phyloP scores from a whole-genome alignment of 176 grass and related monocot species.

The Hordeum marinum region DNA sequence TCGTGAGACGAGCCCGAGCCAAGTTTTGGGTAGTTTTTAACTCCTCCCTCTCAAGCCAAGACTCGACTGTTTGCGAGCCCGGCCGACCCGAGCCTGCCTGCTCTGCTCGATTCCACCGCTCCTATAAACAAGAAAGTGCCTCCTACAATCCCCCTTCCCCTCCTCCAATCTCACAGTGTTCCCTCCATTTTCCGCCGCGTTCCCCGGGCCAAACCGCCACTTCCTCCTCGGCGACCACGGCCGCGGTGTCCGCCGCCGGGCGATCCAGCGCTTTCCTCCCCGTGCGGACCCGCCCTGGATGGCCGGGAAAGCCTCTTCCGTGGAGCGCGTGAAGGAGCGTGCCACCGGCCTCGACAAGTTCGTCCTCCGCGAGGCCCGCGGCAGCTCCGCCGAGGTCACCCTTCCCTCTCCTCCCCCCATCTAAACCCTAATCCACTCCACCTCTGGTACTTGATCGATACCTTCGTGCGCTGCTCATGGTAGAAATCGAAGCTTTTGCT shows the following conservation, averaged over 20 bases:
- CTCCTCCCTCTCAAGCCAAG: too few species aligned
- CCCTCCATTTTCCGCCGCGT: conserved; percentile 1
- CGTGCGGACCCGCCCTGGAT: neutral
- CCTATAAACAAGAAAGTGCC: neutral
- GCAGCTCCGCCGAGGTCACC: conserved; percentile 42
- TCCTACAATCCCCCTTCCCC: neutral
- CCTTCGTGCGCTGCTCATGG: neutral
- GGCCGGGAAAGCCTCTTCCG: conserved; percentile 3
- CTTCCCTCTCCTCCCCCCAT: neutral
- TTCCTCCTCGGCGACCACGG: neutral
- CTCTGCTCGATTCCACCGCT: neutral
- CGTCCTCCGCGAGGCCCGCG: conserved; percentile 34
- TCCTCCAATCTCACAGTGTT: neutral
- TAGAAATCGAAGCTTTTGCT: neutral
- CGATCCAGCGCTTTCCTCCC: neutral
- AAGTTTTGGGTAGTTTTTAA: too few species aligned
- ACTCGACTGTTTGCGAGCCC: too few species aligned
- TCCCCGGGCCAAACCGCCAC: neutral
- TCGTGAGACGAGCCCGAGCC: too few species aligned
- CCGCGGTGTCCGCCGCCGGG: neutral
- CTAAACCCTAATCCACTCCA: neutral
- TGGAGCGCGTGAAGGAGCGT: conserved; percentile 38
- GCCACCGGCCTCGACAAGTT: conserved; percentile 42
- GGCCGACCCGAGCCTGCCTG: too few species aligned
- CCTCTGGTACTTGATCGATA: neutral